Evolutionary conservation across 495 filamentous ascomycete genomes (phyloP), one percentile per base, ranked within the genome.

Genomic region (Apodospora peruviana): DNA sequence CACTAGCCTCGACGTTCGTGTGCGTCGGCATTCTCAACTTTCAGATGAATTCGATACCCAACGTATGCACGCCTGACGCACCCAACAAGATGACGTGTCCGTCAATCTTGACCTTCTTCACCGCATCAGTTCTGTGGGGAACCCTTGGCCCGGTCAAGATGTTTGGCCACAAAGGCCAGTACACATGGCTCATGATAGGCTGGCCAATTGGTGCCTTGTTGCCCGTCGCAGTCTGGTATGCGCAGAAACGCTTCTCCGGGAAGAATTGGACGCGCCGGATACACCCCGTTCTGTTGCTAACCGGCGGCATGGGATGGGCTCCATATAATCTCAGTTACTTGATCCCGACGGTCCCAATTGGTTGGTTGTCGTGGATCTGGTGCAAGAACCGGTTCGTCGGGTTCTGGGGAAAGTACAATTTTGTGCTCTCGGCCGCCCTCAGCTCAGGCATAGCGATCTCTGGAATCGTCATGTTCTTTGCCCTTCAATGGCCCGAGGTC

Each of bases 141-240:
- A 70, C 67, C 18, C 63, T 70, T 18, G 67, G 67, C 9, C 67
- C 67, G 12, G 52, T 53, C 43, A 70, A 67, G 51, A 54, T 70
- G 12, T 70, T 65, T 40, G 67, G 65, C n/a, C 18, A 20, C 11
- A 52, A 45, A 3, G 67, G 67, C n/a, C 65, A 65, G 48, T 70
- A 70, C 54, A 61, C 59, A 5, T 55, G 45, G 42, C 50, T 63
- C 9, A 56, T 70, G 39, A 50, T 52, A 0, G 67, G 64, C 32
- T 70, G 67, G 57, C 61, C 64, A 0, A 41, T 67, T n/a, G 67
- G 67, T 14, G 45, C 61, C 23, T 21, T 59, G n/a, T 5, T 68
- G 9, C 57, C 61, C 10, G 36, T 70, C 35, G 22, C 55, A 22
- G 51, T 62, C 19, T 67, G 55, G 47, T 36, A 35, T 23, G 14